Base-by-base conservation (phyloP, 2,329 filamentous ascomycete genomes). In the Aquanectria penicillioides region DNA sequence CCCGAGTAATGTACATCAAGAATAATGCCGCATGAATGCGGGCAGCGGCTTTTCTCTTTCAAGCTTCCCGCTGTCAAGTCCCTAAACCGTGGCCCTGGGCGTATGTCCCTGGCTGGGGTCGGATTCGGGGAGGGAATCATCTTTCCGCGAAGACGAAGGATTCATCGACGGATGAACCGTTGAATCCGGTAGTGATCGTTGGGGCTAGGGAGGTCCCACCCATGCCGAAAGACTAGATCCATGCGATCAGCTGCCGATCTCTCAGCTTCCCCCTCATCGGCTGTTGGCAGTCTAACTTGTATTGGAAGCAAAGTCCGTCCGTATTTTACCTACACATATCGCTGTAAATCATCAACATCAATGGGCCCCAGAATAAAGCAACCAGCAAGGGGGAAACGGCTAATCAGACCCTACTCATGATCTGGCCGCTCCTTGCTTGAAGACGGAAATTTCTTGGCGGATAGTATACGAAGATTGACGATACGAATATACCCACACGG, bases 11-110 rank as follows among this genome's bases (percentile, higher is more conserved):
- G n/a, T 38, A 26, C 44, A 9, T 26, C 17, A n/a, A 12, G 10
- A 40, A 50, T 50, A 51, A 51, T 51, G 18, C 48, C 48, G 26
- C 48, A n/a, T n/a, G n/a, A n/a, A 41, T 25, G 2, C n/a, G 26
- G 18, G 48, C 48, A 25, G 25, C 33, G 15, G 23, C 10, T 11
- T 25, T 18, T 41, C 11, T 18, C 17, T 25, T 22, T 9, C 38
- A 22, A 37, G 13, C n/a, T n/a, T 28, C 38, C 23, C 13, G 38
- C 28, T 23, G 4, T 25, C 28, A 13, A 28, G 34, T 28, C 29
- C 33, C 23, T 34, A 38, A 20, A 22, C 44, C 44, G n/a, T n/a
- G 23, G 34, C n/a, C 18, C 13, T 26, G 26, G 34, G 25, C 31
- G 17, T 13, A n/a, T 5, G n/a, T 8, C 5, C 18, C 33, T 26